Conservation (phyloP, 2,329 filamentous ascomycete species). For the Fusarium incarnatum region DNA sequence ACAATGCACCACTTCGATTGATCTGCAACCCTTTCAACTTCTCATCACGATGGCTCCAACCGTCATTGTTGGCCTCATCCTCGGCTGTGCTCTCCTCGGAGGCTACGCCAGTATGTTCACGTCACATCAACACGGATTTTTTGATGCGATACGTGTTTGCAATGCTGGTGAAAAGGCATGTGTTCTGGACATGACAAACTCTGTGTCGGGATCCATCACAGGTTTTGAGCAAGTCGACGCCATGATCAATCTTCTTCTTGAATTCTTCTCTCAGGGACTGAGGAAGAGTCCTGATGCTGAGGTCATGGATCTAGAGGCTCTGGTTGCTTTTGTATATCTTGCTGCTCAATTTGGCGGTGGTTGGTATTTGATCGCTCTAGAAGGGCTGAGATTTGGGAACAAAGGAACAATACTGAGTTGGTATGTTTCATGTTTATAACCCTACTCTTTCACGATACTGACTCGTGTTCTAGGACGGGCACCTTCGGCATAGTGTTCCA, state of each 20-base stretch:
- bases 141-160: slow-evolving; percentile 29
- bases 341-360: slow-evolving; percentile 40
- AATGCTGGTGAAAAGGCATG: not conserved
- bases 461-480: slow-evolving; percentile 21
- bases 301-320: slow-evolving; percentile 21
- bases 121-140: slow-evolving; percentile 30
- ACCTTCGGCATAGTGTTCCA: slow-evolving; percentile 38
- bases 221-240: slow-evolving; percentile 4
- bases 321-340: slow-evolving; percentile 35
- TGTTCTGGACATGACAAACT: slow-evolving; percentile 24
- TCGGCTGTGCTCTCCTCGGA: slow-evolving; percentile 32
- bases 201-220: not conserved
- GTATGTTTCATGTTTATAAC: slow-evolving; percentile 1
- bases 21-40: not conserved
- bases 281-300: not conserved
- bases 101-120: slow-evolving; percentile 38
- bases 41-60: not conserved
- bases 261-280: slow-evolving; percentile 38
- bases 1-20: not conserved
- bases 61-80: slow-evolving; percentile 13
- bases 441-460: not conserved
- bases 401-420: slow-evolving; percentile 27
- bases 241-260: slow-evolving; percentile 24
- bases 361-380: slow-evolving; percentile 36
- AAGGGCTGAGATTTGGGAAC: slow-evolving; percentile 34